Conservation (phyloP, 2,329 filamentous ascomycete species). For the Epichloe festucae region DNA sequence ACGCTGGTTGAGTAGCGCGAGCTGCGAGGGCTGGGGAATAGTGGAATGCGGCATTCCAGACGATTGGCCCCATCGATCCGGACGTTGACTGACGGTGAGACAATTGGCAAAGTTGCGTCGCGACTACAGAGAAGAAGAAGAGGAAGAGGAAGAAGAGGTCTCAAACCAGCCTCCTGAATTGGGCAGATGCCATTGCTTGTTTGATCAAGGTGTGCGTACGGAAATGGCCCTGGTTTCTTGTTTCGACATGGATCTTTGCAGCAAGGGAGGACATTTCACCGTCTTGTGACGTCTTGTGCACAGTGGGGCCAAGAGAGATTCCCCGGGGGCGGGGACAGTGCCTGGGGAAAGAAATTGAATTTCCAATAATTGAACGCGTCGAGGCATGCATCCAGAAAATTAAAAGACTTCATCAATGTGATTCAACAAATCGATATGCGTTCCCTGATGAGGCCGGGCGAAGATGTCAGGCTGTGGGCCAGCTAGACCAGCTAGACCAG, state of each 20-base stretch:
- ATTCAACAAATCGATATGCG: neutral
- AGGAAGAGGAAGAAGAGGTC: neutral
- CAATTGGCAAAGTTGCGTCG: neutral
- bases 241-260: neutral
- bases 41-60: conserved; percentile 6
- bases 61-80: neutral
- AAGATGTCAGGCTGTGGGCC: too few relatives aligned
- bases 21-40: conserved; percentile 4
- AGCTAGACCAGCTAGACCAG: too few relatives aligned
- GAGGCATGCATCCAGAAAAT: neutral
- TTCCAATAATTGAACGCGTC: conserved; percentile 1
- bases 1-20: neutral
- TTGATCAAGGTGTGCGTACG: neutral
- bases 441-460: too few relatives aligned
- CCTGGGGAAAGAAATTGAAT: neutral
- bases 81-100: neutral
- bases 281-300: neutral
- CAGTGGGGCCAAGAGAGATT: neutral
- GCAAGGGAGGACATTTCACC: conserved; percentile 1
- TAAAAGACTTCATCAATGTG: neutral
- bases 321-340: neutral
- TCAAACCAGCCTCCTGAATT: neutral
- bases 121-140: neutral
- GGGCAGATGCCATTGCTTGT: neutral
- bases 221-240: neutral